These are phyloP conservation scores for Castanea sativa DNA, from an alignment of 306 rosid species.

Conservation along the genomic window DNA sequence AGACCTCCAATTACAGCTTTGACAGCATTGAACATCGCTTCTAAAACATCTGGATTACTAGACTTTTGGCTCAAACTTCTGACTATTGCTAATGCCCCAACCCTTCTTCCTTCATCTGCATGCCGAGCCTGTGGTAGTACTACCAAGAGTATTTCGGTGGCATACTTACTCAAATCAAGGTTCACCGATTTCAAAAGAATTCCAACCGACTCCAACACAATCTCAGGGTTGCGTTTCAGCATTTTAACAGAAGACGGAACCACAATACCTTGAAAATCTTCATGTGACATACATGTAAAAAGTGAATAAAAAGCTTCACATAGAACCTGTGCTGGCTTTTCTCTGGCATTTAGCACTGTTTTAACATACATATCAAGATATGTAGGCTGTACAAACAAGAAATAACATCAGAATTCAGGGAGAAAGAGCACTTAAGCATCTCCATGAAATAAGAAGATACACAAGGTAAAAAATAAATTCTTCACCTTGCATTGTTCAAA, in stretches of 20 bases:
- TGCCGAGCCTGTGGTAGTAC: conserved; percentile 81
- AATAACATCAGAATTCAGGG: conserved; percentile 17
- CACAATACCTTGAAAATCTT: conserved; percentile 73
- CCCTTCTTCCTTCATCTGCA: conserved; percentile 83
- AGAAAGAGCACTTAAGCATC: conserved; percentile 8
- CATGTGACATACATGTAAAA: conserved; percentile 64
- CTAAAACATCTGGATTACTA: conserved; percentile 82
- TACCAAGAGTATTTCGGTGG: conserved; percentile 76
- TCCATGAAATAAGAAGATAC: not conserved
- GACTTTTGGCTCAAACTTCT: conserved; percentile 75
- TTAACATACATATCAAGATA: conserved; percentile 86
- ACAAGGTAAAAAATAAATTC: conserved; percentile 1
- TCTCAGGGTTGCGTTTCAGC: conserved; percentile 98
- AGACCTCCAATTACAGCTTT: conserved; percentile 86
- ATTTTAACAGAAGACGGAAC: conserved; percentile 84
- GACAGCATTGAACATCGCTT: conserved; percentile 72
- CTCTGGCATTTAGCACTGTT: conserved; percentile 71
- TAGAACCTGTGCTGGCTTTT: conserved; percentile 72
- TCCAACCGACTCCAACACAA: conserved; percentile 86
- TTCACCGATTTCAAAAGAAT: conserved; percentile 71
- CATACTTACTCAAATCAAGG: conserved; percentile 93
- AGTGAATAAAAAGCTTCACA: conserved; percentile 82
- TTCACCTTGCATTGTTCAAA: conserved; percentile 69
- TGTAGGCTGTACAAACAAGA: conserved; percentile 53
- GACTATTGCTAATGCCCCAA: conserved; percentile 64